Evolutionary conservation across 2,329 filamentous ascomycete genomes (phyloP), one percentile per base, ranked within the genome.

Genomic region (Alternaria burnsii): DNA sequence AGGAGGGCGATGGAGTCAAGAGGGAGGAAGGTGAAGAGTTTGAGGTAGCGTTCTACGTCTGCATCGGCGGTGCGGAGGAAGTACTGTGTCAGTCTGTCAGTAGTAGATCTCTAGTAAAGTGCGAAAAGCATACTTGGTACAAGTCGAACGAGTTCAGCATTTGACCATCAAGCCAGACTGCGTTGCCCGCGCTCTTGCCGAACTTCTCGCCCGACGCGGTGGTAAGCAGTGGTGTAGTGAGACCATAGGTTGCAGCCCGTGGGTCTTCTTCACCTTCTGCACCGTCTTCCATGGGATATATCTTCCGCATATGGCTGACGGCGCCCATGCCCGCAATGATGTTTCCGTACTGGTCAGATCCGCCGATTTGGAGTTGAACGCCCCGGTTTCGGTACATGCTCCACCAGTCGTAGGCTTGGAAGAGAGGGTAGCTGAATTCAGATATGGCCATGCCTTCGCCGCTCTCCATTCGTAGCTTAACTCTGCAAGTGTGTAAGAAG

Each of bases 381-480:
- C 86, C 84, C 52, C 84, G 86, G 24, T 85, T 83, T 47, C 87
- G 85, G 79, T 91, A 96, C 81, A 98, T 86, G 69, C 91, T 85
- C 92, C 92, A 98, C 87, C 94, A 99, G 77, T 99, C 95, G 91
- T 94, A 98, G 22, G 91, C 93, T 77, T 99, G 95, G 71, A 98
- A 87, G 16, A 99, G 81, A 1, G 96, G 95, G 74, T 99, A 99
- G 42, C 89, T 87, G 78, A 99, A 97, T 76, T 99, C 95, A 36
- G 92, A 90, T 71, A 96, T 91, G 0, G 94, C 96, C 90, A 99
- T 94, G 70, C 95, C 96, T 65, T 95, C 91, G 38, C 93, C 92
- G 54, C 89, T 89, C n/a, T 86, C 86, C 83, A 98, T 85, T 73
- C 93, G 92, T 58, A 88, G 89, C 79, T 93, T 95, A 55, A 96